Base-by-base conservation (phyloP, 768 basidiomycete species). In the Rhodosporidiobolus odoratus region DNA sequence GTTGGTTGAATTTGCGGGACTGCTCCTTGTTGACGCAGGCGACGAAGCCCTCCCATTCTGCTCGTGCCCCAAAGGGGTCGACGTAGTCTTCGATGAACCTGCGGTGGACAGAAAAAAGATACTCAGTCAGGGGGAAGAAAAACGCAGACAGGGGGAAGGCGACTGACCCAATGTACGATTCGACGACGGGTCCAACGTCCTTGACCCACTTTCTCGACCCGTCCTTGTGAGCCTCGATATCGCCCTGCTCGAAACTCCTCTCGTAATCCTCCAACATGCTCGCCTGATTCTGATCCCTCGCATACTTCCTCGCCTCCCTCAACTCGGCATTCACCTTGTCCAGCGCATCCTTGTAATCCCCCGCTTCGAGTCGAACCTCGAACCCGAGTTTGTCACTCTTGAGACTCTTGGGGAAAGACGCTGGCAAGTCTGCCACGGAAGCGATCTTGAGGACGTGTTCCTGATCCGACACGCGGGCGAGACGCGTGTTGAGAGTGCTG, bases 1-100 rank as follows among this genome's bases (percentile, higher is more conserved):
- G 83, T 23, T 77, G 83, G 71, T 89, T 88, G 75, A 91, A 93
- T 80, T 90, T 92, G 13, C 86, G 86, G 75, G 88, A 89, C 54
- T 92, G 83, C 67, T 85, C 81, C 79, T 93, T 92, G 83, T 93
- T 86, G 48, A 61, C 66, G 38, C 58, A 43, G 45, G 62, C 52
- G 35, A 34, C 56, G 52, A 65, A 58, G 12, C 90, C 91, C 85
- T 93, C 91, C 91, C 91, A 93, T 79, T 93, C 92, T 0, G 92
- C 92, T 60, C 92, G 86, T n/a, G 85, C 88, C 43, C 91, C 92
- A 68, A 90, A 92, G 12, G 92, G 92, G 77, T 93, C 92, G 25
- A 92, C 88, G 69, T 90, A 90, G 1, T 58, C 58, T 88, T 91
- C 82, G 63, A 71, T 66, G 56, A 70, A 66, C 0, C 68, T 66